Evolutionary conservation across 768 basidiomycete genomes (phyloP), one percentile per base, ranked within the genome.

Genomic region (Leccinellum rugosiceps): DNA sequence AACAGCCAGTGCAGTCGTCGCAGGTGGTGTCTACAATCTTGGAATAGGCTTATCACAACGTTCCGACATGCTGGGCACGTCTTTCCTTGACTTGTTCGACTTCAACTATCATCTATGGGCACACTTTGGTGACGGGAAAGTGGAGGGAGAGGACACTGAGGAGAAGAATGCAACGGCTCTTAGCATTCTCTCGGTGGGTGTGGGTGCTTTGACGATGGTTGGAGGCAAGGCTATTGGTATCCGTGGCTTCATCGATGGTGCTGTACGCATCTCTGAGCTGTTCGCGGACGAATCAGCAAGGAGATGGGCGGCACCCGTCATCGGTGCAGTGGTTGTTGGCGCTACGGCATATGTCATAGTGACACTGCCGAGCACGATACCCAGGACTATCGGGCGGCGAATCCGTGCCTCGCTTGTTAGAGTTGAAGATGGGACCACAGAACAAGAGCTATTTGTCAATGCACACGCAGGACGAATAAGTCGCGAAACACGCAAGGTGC

Each of bases 401-500:
- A 84, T 98, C 56, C 83, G 82, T 59, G 77, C 83, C 3, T 80
- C 85, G 3, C 80, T 97, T 8, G 65, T 80, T 15, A 76, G 72
- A 31, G 62, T 69, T n/a, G 76, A 77, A 45, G 78, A 78, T 30
- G 76, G 71, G 23, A 74, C 77, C 19, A 80, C 80, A 23, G 73
- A 77, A 32, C 81, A 83, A 48, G 78, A 84, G 52, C 71, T 77
- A 30, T 94, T 87, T 66, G 80, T 88, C 30, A 83, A 86, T 55
- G 77, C 75, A 2, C 87, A 98, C 67, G 80, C 83, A 2, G 79
- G 76, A 44, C 79, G 96, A 21, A 80, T 98, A 41, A 77, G 84
- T 52, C 78, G 85, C 35, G 96, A 98, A 80, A 91, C 93, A 23
- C 82, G 96, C 65, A 98, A 98, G 77, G 96, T 99, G 47, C 76